These are phyloP conservation scores for Termitomyces eurrhizus DNA, from an alignment of 768 basidiomycete species.

Conservation along the genomic window DNA sequence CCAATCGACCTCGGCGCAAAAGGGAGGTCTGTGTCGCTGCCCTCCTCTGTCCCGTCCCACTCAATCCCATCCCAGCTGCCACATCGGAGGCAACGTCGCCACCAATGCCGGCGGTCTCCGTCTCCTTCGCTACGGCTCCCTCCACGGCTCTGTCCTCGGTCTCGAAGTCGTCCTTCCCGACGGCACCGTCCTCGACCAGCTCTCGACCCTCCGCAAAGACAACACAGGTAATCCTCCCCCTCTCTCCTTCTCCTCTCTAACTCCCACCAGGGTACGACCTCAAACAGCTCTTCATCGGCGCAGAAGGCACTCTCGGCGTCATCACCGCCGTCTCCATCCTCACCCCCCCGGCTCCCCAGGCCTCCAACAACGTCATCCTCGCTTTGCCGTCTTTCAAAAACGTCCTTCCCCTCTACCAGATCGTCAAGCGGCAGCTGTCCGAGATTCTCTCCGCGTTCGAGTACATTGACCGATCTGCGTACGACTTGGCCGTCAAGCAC, in stretches of 20 bases:
- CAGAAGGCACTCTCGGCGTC: constrained; percentile 94
- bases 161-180: constrained; percentile 95
- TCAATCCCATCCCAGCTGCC: constrained; percentile 56
- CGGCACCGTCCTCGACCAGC: constrained; percentile 84
- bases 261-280: constrained; percentile 79
- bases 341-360: constrained; percentile 76
- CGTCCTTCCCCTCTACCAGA: constrained; percentile 81
- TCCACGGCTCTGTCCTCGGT: constrained; percentile 93
- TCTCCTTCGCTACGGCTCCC: constrained; percentile 87
- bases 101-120: constrained; percentile 98
- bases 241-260: background rate
- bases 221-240: constrained; percentile 68
- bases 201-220: constrained; percentile 92
- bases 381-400: constrained; percentile 85
- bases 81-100: constrained; percentile 95
- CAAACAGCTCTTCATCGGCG: constrained; percentile 97
- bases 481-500: constrained; percentile 80
- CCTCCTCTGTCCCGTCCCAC: background rate
- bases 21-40: constrained; percentile 60
- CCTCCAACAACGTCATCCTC: constrained; percentile 89
- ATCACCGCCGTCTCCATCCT: constrained; percentile 95
- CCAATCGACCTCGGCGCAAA: constrained; percentile 95
- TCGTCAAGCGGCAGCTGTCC: constrained; percentile 76
- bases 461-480: constrained; percentile 86
- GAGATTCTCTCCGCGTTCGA: constrained; percentile 98